Conservation (phyloP, 129 eudicot genomes). For the Gnaphalium uliginosum region DNA sequence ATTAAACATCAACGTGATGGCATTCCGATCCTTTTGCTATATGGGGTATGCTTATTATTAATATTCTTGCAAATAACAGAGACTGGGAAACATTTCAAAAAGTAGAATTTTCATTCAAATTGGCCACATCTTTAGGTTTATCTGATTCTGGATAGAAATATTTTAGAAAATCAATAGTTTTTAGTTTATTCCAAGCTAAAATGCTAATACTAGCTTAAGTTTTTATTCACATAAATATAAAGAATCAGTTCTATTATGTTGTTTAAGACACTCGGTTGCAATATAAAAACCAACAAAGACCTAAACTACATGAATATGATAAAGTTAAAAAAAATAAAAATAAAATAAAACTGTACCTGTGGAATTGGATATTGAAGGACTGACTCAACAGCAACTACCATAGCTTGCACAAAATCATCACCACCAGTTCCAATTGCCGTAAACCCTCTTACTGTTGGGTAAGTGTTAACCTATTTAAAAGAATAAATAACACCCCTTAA, state of each 20-base stretch:
- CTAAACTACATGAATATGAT: background rate
- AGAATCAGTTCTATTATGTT: background rate
- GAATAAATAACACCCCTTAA: conserved; percentile 15
- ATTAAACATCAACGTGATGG: background rate
- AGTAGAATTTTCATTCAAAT: background rate
- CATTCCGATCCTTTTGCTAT: conserved; percentile 2
- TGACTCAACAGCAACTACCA: conserved; percentile 95
- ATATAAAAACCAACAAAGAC: background rate
- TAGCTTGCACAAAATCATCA: conserved; percentile 94
- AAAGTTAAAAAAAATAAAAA: background rate
- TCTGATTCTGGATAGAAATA: background rate
- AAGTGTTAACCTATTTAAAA: conserved; percentile 62
- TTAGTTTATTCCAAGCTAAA: background rate
- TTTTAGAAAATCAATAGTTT: background rate
- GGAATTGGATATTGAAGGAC: conserved; percentile 82
- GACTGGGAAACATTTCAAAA: background rate
- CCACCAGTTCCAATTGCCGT: conserved; percentile 99
- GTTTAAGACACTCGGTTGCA: background rate
- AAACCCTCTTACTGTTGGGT: conserved; percentile 93
- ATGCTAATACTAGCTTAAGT: background rate
- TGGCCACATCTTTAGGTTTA: background rate
- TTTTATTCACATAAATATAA: background rate
- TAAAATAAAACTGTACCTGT: too few relatives aligned
- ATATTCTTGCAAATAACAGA: conserved; percentile 1
- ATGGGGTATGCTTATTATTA: background rate